These are phyloP conservation scores for Trichophyton benhamiae DNA, from an alignment of 2,329 filamentous ascomycete genomes.

Conservation along the genomic window DNA sequence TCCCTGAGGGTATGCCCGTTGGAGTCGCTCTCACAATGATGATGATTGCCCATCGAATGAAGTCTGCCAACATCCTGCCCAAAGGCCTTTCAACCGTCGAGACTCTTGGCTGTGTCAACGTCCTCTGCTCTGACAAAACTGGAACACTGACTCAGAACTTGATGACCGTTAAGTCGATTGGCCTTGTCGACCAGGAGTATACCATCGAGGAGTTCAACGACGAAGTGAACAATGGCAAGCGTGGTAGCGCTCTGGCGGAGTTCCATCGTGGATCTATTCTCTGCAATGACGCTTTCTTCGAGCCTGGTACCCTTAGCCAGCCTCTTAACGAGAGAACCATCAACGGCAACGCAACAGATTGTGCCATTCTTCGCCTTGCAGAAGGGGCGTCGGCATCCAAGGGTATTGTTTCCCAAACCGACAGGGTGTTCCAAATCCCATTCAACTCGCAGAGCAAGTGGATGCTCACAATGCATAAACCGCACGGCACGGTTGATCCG, in stretches of 20 bases:
- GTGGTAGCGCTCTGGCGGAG: conserved; percentile 32
- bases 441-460: conserved; percentile 81
- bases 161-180: conserved; percentile 59
- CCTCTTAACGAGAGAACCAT: conserved; percentile 52
- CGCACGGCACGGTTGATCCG: conserved; percentile 13
- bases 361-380: conserved; percentile 59
- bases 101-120: conserved; percentile 58
- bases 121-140: conserved; percentile 68
- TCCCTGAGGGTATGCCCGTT: conserved; percentile 61
- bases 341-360: conserved; percentile 64
- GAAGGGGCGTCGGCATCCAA: conserved; percentile 51
- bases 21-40: conserved; percentile 59
- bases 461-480: conserved; percentile 54
- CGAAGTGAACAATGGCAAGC: conserved; percentile 50
- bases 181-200: conserved; percentile 18
- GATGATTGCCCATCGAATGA: conserved; percentile 65
- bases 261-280: conserved; percentile 48
- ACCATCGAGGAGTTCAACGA: not conserved
- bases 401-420: conserved; percentile 51
- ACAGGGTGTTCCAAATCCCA: conserved; percentile 53
- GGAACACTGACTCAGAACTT: conserved; percentile 38
- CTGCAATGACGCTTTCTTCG: conserved; percentile 66
- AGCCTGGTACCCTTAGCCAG: conserved; percentile 48
- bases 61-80: conserved; percentile 63
- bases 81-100: conserved; percentile 70